Conservation (phyloP, 257 asterid genomes). For the Ilex aquifolium region DNA sequence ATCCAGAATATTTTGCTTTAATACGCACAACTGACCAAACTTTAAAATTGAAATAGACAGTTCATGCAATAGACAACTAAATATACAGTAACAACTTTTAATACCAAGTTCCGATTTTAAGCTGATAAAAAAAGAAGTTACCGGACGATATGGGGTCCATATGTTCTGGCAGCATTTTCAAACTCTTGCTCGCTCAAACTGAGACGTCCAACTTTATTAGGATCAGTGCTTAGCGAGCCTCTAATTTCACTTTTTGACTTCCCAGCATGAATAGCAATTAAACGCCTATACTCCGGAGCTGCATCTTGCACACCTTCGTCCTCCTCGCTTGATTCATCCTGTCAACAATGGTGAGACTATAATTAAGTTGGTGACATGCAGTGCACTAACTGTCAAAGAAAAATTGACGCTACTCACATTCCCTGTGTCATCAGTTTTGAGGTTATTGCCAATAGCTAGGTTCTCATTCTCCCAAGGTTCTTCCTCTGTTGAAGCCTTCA, state of each 20-base stretch:
- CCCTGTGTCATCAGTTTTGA: not conserved
- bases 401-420: conserved; percentile 3
- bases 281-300: conserved; percentile 50
- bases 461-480: conserved; percentile 53
- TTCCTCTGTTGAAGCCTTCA: conserved; percentile 21
- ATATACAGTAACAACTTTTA: not conserved
- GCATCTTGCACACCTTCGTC: conserved; percentile 10
- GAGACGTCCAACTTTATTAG: conserved; percentile 76
- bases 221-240: conserved; percentile 58
- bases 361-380: not conserved
- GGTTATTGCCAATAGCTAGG: not conserved
- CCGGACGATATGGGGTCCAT: conserved; percentile 77
- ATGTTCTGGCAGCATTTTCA: conserved; percentile 59
- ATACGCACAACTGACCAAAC: not conserved
- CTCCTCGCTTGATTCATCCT: conserved; percentile 30
- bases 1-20: not conserved
- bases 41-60: not conserved
- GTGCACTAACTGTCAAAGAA: conserved; percentile 1
- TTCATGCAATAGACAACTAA: not conserved
- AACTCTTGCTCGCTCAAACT: conserved; percentile 93
- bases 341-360: conserved; percentile 15
- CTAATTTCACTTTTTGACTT: conserved; percentile 74
- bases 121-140: conserved; percentile 8
- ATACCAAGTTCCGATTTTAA: not conserved
- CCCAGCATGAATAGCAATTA: conserved; percentile 89